Conservation (phyloP, 208 protist species). For the Trypanosoma vivax region DNA sequence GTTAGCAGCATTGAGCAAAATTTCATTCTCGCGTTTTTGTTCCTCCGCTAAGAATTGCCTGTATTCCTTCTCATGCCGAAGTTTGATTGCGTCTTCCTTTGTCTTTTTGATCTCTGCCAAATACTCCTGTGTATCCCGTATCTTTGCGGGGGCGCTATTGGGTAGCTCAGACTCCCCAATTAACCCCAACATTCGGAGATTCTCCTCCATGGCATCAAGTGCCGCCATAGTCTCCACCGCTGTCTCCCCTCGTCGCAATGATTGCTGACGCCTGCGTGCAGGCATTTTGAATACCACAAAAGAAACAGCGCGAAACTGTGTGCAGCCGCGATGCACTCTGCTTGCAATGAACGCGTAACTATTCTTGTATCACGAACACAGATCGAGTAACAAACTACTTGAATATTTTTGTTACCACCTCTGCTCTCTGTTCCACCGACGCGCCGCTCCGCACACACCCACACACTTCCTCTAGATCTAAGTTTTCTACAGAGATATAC, state of each 20-base stretch:
- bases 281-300: neutral
- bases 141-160: neutral
- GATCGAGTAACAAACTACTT: no score
- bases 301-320: no score
- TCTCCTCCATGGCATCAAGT: slow-evolving; percentile 73
- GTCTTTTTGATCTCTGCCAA: slow-evolving; percentile 41
- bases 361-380: no score
- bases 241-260: neutral
- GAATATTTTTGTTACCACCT: no score
- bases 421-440: no score
- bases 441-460: no score
- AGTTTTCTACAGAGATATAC: no score
- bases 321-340: no score
- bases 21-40: slow-evolving; percentile 31
- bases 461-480: no score
- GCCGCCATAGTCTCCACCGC: slow-evolving; percentile 33
- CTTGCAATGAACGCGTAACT: no score
- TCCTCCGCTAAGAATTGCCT: slow-evolving; percentile 42
- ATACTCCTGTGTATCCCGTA: slow-evolving; percentile 30
- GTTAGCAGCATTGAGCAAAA: slow-evolving; percentile 13
- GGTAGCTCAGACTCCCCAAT: slow-evolving; percentile 12
- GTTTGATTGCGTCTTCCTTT: slow-evolving; percentile 40
- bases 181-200: slow-evolving; percentile 60
- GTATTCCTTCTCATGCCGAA: slow-evolving; percentile 54
- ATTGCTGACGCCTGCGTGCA: neutral